Base-by-base conservation (phyloP, 495 filamentous ascomycete genomes). In the Podospora pseudopauciseta region DNA sequence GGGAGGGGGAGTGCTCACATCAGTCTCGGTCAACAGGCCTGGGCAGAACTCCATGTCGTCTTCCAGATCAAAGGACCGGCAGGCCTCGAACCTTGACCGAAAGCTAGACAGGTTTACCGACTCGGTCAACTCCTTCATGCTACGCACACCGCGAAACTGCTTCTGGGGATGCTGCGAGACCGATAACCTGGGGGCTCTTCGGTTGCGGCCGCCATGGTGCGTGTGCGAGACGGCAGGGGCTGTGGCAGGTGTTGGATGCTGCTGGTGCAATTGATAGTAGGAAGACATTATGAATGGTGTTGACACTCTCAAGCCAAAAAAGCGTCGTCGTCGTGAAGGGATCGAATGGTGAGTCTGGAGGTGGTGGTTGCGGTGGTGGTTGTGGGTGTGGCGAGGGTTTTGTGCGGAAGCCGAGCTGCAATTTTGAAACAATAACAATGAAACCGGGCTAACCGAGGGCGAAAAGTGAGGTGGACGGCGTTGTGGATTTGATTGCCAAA, bases 1-100 rank as follows among this genome's bases (percentile, higher is more conserved):
- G 44, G 15, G 39, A 15, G 28, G 54, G 64, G 60, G 70, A 54
- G 49, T 71, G 91, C 93, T 86, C 88, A 97, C 94, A 87, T 99
- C 95, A 80, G 89, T 93, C 78, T 98, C 94, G 27, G 94, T 97
- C 83, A 97, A 84, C 71, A 99, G 86, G 72, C 89, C 88, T 3
- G 95, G 95, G 77, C 95, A 97, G 80, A 99, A 99, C 77, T 97
- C 90, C 81, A 97, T 83, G 78, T 99, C 95, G 76, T 99, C 95
- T 72, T 97, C 94, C 72, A 99, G 83, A 72, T 99, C 95, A 76
- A 99, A 99, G 26, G 94, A 97, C 65, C 93, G 89, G 58, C 90
- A 92, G 71, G 93, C 91, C 78, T 98, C 94, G 76, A 96, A 96
- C 75, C 91, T 87, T 55, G 87, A 86, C 67, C 94, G 90, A 80